These are phyloP conservation scores for Trichoderma asperelloides DNA, from an alignment of 495 filamentous ascomycete species.

Conservation along the genomic window DNA sequence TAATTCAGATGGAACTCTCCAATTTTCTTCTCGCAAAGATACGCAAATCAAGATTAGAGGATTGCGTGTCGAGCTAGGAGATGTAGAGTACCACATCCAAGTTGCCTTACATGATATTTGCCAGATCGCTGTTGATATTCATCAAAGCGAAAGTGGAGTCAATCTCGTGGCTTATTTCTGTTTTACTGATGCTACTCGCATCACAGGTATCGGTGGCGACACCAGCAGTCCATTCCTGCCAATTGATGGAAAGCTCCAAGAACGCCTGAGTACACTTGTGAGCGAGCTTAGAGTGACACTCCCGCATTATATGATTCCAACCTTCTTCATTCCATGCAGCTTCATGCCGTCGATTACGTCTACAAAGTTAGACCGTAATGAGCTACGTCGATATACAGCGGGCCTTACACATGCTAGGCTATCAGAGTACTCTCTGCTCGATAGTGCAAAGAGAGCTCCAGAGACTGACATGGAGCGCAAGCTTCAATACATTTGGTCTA, in stretches of 20 bases:
- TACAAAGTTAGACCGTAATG: constrained; percentile 17
- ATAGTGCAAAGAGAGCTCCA: neutral
- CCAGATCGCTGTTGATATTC: constrained; percentile 35
- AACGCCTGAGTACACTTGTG: neutral
- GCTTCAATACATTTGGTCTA: neutral
- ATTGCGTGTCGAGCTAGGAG: neutral
- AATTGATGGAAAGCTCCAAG: neutral
- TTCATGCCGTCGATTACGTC: constrained; percentile 5
- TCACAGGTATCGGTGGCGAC: neutral
- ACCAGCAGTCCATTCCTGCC: neutral
- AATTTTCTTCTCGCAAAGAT: constrained; percentile 41
- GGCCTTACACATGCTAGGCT: neutral
- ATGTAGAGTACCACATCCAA: constrained; percentile 2
- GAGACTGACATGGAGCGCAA: neutral
- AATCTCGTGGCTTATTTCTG: constrained; percentile 4
- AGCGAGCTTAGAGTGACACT: constrained; percentile 8
- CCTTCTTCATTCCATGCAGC: constrained; percentile 11
- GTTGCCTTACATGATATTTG: constrained; percentile 15
- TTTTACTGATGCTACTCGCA: neutral
- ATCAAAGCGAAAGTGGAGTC: constrained; percentile 13
- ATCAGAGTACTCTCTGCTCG: constrained; percentile 45
- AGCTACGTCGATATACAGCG: neutral
- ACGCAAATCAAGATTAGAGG: constrained; percentile 16
- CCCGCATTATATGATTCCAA: constrained; percentile 17
- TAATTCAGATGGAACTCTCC: constrained; percentile 33